A percentile compares a stretch with the other conserved stretches of the same genome.
phyloP scores from a whole-genome alignment of 192 early-diverging fungal species.

The Umbelopsis ramanniana region DNA sequence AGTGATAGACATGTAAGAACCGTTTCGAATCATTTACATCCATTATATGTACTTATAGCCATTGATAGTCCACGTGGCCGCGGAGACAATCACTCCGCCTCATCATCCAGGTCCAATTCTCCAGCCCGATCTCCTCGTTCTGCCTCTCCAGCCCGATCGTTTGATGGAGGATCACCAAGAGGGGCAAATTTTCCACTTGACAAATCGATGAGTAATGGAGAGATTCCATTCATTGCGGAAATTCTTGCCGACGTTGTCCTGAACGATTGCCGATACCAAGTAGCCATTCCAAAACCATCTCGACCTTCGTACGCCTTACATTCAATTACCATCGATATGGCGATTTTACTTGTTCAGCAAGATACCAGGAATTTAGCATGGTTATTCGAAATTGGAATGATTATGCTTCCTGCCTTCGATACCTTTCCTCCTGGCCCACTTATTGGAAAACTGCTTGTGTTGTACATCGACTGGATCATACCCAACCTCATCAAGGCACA shows the following conservation, averaged over 20 bases:
- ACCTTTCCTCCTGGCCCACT: slow-evolving; percentile 47
- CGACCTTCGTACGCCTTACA: slow-evolving; percentile 58
- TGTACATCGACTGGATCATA: slow-evolving; percentile 52
- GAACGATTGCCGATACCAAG: slow-evolving; percentile 58
- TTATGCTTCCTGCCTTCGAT: slow-evolving; percentile 55
- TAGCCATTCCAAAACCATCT: slow-evolving; percentile 48
- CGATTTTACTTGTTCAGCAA: slow-evolving; percentile 40
- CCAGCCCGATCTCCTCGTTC: slow-evolving; percentile 27
- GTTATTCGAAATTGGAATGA: slow-evolving; percentile 57
- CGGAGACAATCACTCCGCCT: slow-evolving; percentile 15
- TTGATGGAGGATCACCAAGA: slow-evolving; percentile 9
- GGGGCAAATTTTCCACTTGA: background rate
- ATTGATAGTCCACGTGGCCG: background rate
- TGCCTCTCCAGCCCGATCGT: background rate
- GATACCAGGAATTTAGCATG: slow-evolving; percentile 34
- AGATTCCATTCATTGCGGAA: slow-evolving; percentile 39
- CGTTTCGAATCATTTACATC: too few species aligned
- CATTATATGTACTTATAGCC: too few species aligned
- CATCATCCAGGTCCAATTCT: slow-evolving; percentile 28
- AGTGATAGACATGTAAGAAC: slow-evolving; percentile 1
- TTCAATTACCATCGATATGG: slow-evolving; percentile 53
- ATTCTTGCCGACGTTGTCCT: slow-evolving; percentile 55
- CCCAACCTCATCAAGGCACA: slow-evolving; percentile 40
- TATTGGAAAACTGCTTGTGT: slow-evolving; percentile 44
- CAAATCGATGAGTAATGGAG: background rate